phyloP scores from a whole-genome alignment of 2,329 filamentous ascomycete genomes.

The Penicillium decumbens region DNA sequence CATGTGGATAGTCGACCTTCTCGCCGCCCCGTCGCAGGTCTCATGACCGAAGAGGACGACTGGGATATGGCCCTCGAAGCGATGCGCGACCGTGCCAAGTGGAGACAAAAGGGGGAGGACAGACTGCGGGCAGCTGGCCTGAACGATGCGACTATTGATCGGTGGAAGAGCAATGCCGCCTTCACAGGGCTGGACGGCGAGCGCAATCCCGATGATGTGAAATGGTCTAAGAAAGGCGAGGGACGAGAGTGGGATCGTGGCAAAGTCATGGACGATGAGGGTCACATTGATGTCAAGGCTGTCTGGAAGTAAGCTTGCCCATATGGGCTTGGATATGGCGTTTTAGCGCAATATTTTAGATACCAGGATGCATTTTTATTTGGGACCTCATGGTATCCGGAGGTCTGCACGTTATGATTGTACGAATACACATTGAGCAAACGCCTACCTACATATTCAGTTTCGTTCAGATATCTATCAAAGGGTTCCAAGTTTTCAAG shows the following conservation, averaged over 20 bases:
- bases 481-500: too few species aligned
- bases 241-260: conserved; percentile 52
- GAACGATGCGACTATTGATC: conserved; percentile 66
- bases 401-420: not conserved
- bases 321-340: not conserved
- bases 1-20: conserved; percentile 49
- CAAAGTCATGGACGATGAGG: conserved; percentile 56
- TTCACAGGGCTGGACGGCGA: conserved; percentile 49
- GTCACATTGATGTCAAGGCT: conserved; percentile 48
- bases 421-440: not conserved
- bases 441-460: not conserved
- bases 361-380: not conserved
- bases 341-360: conserved; percentile 4
- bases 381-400: not conserved
- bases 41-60: conserved; percentile 55
- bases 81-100: conserved; percentile 71
- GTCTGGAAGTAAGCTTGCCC: conserved; percentile 40
- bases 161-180: conserved; percentile 62
- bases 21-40: conserved; percentile 38
- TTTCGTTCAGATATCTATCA: not conserved
- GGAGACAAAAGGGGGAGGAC: conserved; percentile 70
- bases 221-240: conserved; percentile 68
- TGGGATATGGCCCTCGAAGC: conserved; percentile 80
- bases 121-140: conserved; percentile 74
- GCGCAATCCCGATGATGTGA: conserved; percentile 63